These are phyloP conservation scores for Kwoniella pini DNA, from an alignment of 768 basidiomycete genomes.

Conservation along the genomic window DNA sequence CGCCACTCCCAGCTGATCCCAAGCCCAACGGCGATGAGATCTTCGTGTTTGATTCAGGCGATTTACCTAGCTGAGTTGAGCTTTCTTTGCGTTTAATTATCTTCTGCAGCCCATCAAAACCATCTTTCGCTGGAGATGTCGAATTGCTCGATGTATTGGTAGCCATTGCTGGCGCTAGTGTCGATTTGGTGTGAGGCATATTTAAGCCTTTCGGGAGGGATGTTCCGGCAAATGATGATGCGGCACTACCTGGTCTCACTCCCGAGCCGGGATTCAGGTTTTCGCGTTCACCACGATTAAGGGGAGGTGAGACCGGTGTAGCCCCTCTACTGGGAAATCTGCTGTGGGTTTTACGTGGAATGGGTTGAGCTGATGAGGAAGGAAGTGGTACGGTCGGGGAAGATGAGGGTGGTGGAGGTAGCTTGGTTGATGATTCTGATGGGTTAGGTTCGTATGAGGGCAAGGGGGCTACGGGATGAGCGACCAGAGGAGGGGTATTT, in stretches of 20 bases:
- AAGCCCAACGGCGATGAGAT: neutral
- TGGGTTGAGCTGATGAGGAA: neutral
- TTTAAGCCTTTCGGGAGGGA: conserved; percentile 21
- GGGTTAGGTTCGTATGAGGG: neutral
- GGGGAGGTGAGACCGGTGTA: conserved; percentile 8
- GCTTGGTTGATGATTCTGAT: neutral
- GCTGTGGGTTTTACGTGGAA: conserved; percentile 5
- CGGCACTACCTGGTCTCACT: conserved; percentile 32
- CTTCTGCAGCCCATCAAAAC: neutral
- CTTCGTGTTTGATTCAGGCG: neutral
- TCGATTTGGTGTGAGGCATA: conserved; percentile 11
- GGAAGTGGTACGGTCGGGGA: neutral
- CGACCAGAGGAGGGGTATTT: neutral
- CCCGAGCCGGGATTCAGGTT: conserved; percentile 19
- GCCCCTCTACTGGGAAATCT: conserved; percentile 6
- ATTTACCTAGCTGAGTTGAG: neutral
- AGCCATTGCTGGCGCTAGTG: conserved; percentile 38
- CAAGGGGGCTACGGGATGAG: neutral
- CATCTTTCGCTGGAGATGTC: neutral
- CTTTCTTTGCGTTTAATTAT: conserved; percentile 2
- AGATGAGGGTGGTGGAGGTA: neutral
- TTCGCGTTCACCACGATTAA: neutral
- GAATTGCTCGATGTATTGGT: conserved; percentile 19
- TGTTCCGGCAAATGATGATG: conserved; percentile 26
- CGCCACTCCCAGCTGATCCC: neutral